These are phyloP conservation scores for Cercospora sp. DNA, from an alignment of 2,329 filamentous ascomycete species.

Conservation along the genomic window DNA sequence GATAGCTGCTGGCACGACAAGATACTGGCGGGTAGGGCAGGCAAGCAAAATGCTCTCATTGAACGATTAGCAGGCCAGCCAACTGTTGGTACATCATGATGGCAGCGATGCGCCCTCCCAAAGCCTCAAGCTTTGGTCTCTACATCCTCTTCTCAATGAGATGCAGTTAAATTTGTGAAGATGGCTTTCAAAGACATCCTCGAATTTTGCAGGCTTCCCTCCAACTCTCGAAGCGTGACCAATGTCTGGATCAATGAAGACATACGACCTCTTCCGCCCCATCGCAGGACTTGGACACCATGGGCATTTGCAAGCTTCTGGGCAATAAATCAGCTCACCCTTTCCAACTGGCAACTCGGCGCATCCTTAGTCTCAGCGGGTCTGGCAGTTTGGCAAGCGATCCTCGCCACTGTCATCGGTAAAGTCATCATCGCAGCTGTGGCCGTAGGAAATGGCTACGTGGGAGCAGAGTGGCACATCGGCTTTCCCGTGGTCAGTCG, in stretches of 20 bases:
- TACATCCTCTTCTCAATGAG: neutral
- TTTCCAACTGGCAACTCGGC: conserved; percentile 42
- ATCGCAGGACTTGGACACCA: conserved; percentile 41
- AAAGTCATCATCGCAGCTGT: conserved; percentile 56
- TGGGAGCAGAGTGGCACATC: conserved; percentile 51
- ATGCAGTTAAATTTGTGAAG: neutral
- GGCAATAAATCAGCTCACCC: conserved; percentile 43
- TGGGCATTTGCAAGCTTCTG: conserved; percentile 45
- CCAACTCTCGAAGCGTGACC: conserved; percentile 30
- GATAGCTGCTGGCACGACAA: neutral
- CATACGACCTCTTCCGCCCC: conserved; percentile 44
- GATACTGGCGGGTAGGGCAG: conserved; percentile 1
- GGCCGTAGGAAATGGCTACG: conserved; percentile 56
- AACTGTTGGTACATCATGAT: conserved; percentile 1
- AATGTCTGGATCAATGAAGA: conserved; percentile 45
- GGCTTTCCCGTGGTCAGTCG: conserved; percentile 58
- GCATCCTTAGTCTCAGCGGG: conserved; percentile 42
- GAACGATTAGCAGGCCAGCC: neutral
- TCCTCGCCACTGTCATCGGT: conserved; percentile 44
- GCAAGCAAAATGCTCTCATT: neutral
- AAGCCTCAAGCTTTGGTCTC: neutral
- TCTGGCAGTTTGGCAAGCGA: conserved; percentile 45
- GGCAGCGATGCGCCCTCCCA: neutral
- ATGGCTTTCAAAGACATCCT: conserved; percentile 9
- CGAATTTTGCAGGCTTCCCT: conserved; percentile 29